These are phyloP conservation scores for Nitzschia sp. DNA, from an alignment of 108 stramenopile genomes.

Conservation along the genomic window DNA sequence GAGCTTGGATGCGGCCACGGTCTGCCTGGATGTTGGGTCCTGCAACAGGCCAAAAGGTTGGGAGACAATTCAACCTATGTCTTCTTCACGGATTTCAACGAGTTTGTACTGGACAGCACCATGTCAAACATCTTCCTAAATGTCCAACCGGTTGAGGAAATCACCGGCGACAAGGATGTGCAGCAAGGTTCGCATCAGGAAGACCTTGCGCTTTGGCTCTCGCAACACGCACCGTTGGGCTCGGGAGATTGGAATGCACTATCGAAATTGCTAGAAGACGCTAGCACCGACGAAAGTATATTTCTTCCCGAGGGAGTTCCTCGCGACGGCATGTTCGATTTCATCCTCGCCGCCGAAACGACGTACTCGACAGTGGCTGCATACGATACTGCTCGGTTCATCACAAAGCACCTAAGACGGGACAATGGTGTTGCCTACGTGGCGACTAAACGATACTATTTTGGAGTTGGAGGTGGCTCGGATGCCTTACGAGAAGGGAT, in stretches of 20 bases:
- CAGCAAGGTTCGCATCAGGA: conserved; percentile 60
- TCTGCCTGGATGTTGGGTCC: conserved; percentile 62
- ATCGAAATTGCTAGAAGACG: conserved; percentile 21
- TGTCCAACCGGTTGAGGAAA: conserved; percentile 43
- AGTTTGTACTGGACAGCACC: conserved; percentile 38
- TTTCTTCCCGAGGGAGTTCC: conserved; percentile 18
- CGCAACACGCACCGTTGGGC: conserved; percentile 42
- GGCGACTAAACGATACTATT: conserved; percentile 87
- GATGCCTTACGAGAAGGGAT: conserved; percentile 48
- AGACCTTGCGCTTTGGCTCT: conserved; percentile 49
- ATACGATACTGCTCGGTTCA: conserved; percentile 64
- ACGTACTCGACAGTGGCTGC: conserved; percentile 69
- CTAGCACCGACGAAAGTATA: neutral
- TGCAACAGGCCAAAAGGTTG: conserved; percentile 28
- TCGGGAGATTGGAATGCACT: conserved; percentile 74
- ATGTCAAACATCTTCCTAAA: conserved; percentile 9
- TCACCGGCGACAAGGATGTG: conserved; percentile 72
- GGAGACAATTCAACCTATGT: conserved; percentile 15
- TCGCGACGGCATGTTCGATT: conserved; percentile 52
- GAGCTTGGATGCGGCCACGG: conserved; percentile 86
- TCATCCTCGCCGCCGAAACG: conserved; percentile 83
- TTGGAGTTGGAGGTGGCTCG: conserved; percentile 85
- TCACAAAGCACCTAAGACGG: conserved; percentile 57
- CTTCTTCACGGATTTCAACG: conserved; percentile 71
- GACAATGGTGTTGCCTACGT: conserved; percentile 65